Evolutionary conservation across 2,329 filamentous ascomycete species (phyloP).

Genomic region (Cordyceps sp.): DNA sequence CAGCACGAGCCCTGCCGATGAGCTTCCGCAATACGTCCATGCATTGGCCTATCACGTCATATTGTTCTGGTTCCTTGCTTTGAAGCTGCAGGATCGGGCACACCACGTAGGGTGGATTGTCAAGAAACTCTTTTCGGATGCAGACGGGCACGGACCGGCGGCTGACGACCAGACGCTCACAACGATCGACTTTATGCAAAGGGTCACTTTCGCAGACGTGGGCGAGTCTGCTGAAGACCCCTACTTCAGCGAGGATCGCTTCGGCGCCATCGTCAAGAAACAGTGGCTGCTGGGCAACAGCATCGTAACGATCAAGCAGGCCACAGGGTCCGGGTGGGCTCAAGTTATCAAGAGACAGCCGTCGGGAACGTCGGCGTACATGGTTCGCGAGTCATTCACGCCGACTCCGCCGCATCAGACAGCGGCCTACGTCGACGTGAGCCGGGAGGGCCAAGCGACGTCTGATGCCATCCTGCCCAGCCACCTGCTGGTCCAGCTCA

Average conservation of each 20-base stretch:
- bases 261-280: conserved; percentile 49
- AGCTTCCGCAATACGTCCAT: conserved; percentile 85
- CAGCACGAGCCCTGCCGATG: conserved; percentile 34
- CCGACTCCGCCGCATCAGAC: conserved; percentile 41
- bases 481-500: conserved; percentile 53
- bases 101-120: conserved; percentile 83
- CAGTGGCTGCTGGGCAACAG: conserved; percentile 60
- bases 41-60: conserved; percentile 90
- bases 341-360: conserved; percentile 57
- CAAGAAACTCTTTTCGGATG: conserved; percentile 68
- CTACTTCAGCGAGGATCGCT: conserved; percentile 45
- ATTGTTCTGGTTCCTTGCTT: conserved; percentile 86
- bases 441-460: conserved; percentile 32
- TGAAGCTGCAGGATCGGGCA: conserved; percentile 70
- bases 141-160: conserved; percentile 48
- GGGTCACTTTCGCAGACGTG: conserved; percentile 70
- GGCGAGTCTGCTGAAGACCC: conserved; percentile 57
- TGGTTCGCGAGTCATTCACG: conserved; percentile 41
- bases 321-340: conserved; percentile 47
- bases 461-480: conserved; percentile 53
- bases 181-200: conserved; percentile 87
- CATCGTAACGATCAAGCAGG: conserved; percentile 59
- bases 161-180: conserved; percentile 88
- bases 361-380: conserved; percentile 46
- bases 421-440: conserved; percentile 27